Percentiles rank a stretch among this genome's conserved stretches.
Evolutionary conservation across 306 rosid species (phyloP).

Genomic region (Medicago ruthenica): DNA sequence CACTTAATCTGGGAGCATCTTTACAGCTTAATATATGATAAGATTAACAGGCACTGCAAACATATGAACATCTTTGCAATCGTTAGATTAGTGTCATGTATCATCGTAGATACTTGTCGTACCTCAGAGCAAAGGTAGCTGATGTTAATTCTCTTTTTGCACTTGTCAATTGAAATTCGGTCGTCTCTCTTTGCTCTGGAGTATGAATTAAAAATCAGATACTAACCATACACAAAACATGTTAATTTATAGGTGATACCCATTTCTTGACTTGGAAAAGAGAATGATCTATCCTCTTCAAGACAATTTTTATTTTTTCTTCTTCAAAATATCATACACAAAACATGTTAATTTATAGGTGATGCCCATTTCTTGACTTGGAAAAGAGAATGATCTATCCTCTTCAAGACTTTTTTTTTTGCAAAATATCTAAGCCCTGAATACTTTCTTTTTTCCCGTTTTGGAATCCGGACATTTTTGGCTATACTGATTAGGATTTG

Average conservation of each 20-base stretch:
- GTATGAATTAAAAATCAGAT: conserved; percentile 24
- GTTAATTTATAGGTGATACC: conserved; percentile 25
- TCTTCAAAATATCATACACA: too few species aligned
- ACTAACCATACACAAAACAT: conserved; percentile 20
- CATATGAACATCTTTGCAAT: background rate
- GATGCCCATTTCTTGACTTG: conserved; percentile 17
- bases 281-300: background rate
- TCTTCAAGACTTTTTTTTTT: background rate
- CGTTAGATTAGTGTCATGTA: conserved; percentile 17
- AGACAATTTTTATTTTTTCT: background rate
- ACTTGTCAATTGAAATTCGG: conserved; percentile 12
- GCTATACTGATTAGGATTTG: background rate
- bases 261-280: conserved; percentile 6
- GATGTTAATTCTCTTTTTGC: conserved; percentile 8
- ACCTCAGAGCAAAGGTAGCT: conserved; percentile 8
- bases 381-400: background rate
- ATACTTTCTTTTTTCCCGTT: background rate
- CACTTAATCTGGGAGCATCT: background rate
- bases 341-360: conserved; percentile 26
- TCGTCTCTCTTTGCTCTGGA: conserved; percentile 33
- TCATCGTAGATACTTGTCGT: conserved; percentile 28
- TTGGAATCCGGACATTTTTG: conserved; percentile 11
- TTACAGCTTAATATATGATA: background rate
- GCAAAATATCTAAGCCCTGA: background rate
- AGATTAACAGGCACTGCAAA: background rate